Evolutionary conservation across 2,329 filamentous ascomycete genomes (phyloP).

Genomic region (Xylariaceae sp.): DNA sequence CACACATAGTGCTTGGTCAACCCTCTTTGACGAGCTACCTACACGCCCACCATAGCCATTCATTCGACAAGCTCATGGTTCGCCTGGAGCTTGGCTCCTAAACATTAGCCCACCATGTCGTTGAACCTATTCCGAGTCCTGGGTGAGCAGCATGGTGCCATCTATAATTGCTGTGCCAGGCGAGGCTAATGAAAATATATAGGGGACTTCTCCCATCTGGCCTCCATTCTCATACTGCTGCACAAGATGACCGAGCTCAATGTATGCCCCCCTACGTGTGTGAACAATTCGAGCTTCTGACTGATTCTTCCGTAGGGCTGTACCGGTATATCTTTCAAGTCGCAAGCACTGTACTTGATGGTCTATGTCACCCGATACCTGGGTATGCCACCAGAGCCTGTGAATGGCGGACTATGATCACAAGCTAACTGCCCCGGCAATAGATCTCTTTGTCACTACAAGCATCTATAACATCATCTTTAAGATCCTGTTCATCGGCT

Average conservation of each 20-base stretch:
- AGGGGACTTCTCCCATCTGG: conserved; percentile 95
- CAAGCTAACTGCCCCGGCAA: background rate
- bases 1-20: too few relatives aligned
- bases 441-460: conserved; percentile 81
- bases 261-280: conserved; percentile 49
- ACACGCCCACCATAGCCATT: too few relatives aligned
- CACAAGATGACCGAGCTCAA: conserved; percentile 95
- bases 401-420: too few relatives aligned
- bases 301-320: conserved; percentile 68
- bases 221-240: conserved; percentile 89
- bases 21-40: too few relatives aligned
- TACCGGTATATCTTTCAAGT: conserved; percentile 97
- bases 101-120: conserved; percentile 34
- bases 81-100: conserved; percentile 15
- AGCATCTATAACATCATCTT: conserved; percentile 91
- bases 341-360: conserved; percentile 88
- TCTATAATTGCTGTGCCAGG: background rate
- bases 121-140: conserved; percentile 57
- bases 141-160: conserved; percentile 35
- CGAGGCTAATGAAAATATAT: conserved; percentile 17
- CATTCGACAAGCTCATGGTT: background rate
- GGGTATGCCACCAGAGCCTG: conserved; percentile 41
- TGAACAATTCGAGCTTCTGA: conserved; percentile 9
- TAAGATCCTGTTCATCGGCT: conserved; percentile 90
- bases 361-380: conserved; percentile 95